Percentiles rank a stretch among this genome's conserved stretches.
These are phyloP conservation scores for Candida odintsovae DNA, from an alignment of 805 yeast species.

Conservation along the genomic window DNA sequence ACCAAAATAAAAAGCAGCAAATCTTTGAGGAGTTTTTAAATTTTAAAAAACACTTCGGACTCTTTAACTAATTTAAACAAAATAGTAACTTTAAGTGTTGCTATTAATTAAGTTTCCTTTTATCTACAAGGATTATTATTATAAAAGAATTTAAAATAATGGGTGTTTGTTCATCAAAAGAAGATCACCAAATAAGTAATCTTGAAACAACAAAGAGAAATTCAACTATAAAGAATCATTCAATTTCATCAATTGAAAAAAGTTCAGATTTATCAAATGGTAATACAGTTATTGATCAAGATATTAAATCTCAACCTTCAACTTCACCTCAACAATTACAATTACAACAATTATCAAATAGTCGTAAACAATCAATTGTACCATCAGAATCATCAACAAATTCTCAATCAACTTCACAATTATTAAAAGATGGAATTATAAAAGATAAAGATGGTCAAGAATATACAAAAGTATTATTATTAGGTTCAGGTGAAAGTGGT, in stretches of 20 bases:
- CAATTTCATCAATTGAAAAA: constrained; percentile 7
- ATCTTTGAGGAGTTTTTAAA: too few species aligned
- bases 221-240: constrained; percentile 1
- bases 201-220: constrained; percentile 2
- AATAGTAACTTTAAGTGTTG: too few species aligned
- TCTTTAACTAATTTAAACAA: too few species aligned
- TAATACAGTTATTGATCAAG: not conserved
- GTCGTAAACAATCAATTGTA: constrained; percentile 18
- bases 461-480: constrained; percentile 60
- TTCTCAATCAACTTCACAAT: too few species aligned
- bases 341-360: not conserved
- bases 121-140: too few species aligned
- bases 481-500: constrained; percentile 73
- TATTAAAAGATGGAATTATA: not conserved
- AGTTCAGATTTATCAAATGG: constrained; percentile 3
- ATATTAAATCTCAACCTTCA: not conserved
- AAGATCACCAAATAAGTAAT: constrained; percentile 1
- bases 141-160: too few species aligned
- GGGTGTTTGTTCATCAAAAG: constrained; percentile 22
- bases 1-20: too few species aligned
- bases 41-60: too few species aligned
- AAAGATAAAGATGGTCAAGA: constrained; percentile 32
- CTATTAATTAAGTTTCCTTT: too few species aligned
- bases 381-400: constrained; percentile 18
- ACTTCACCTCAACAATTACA: not conserved